Evolutionary conservation across 2,329 filamentous ascomycete species (phyloP), one percentile per base, ranked within the genome.

Genomic region (Fusarium sulawesiense): DNA sequence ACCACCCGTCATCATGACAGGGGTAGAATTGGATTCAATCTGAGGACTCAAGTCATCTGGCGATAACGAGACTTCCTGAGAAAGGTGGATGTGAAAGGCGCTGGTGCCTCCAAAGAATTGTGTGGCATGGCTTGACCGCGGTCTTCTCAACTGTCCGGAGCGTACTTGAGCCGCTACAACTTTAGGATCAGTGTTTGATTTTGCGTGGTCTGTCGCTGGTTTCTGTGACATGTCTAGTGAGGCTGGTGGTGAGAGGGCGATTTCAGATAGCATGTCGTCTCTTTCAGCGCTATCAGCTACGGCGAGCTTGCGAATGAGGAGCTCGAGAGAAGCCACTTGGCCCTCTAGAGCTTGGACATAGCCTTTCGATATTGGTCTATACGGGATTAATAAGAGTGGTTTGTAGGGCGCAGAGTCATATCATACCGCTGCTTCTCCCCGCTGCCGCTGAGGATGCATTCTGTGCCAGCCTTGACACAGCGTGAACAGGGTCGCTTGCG

Each of bases 91-190:
- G 64, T 83, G 82, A 61, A 84, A 83, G 20, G 84, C 78, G 64
- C 83, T 85, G 18, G 83, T 85, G 18, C 82, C 79, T 10, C 84
- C 83, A 72, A 83, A 86, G 74, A 85, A 85, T 60, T 84, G 82
- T 6, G 81, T 76, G 8, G 80, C 78, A 41, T 79, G 81, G 20
- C 81, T 80, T 41, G 79, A 78, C 49, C 79, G 77, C 49, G 83
- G 75, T 20, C 82, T 80, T 7, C 83, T 79, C 25, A 81, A 49
- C 75, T 79, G 78, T 2, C 78, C 78, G 2, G 77, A 77, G 14
- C 76, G 74, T 9, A 77, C 72, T 25, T 79, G 75, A 2, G 78
- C 78, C 9, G 77, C 75, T 7, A 77, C 77, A 8, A 79, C 59
- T 46, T 74, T 78, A 23, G 76, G 76, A 40, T 78, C 75, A 9